phyloP scores from a whole-genome alignment of 1,284 basidiomycete species.

The Entoloma clypeatum region DNA sequence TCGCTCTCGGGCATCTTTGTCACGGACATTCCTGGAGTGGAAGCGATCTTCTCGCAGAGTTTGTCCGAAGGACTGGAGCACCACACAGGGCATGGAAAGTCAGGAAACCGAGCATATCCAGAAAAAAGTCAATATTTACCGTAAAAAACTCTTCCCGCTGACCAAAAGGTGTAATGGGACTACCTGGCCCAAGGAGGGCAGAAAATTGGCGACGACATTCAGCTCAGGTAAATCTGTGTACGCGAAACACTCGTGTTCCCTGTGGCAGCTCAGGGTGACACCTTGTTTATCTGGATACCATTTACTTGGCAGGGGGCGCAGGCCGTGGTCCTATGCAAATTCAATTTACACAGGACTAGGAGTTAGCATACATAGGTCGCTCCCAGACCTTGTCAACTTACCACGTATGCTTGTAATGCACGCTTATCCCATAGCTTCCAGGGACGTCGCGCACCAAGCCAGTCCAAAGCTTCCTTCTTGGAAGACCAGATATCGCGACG shows the following conservation, averaged over 20 bases:
- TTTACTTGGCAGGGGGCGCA: conserved; percentile 5
- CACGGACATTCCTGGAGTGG: conserved; percentile 1
- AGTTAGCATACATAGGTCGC: no score
- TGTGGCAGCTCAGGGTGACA: conserved; percentile 4
- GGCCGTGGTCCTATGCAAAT: conserved; percentile 1
- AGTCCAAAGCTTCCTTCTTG: not conserved
- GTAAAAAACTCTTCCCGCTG: conserved; percentile 1
- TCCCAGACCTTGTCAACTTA: no score
- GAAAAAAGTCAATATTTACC: conserved; percentile 2
- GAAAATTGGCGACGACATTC: not conserved
- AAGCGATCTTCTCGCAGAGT: not conserved
- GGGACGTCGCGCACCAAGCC: not conserved
- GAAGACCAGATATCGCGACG: conserved; percentile 4
- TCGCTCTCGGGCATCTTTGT: not conserved
- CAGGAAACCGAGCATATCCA: no score
- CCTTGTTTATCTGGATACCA: conserved; percentile 8
- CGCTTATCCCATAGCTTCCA: conserved; percentile 4
- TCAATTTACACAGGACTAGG: not conserved
- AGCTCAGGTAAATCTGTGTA: conserved; percentile 6
- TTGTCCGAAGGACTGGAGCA: not conserved
- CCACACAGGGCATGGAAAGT: no score
- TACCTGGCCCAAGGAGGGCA: not conserved
- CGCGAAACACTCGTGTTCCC: conserved; percentile 6
- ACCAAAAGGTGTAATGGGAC: conserved; percentile 4
- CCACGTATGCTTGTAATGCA: conserved; percentile 3